A percentile compares a stretch with the other conserved stretches of the same genome.
phyloP scores from a whole-genome alignment of 345 rosid genomes.

The Sonneratia alba region DNA sequence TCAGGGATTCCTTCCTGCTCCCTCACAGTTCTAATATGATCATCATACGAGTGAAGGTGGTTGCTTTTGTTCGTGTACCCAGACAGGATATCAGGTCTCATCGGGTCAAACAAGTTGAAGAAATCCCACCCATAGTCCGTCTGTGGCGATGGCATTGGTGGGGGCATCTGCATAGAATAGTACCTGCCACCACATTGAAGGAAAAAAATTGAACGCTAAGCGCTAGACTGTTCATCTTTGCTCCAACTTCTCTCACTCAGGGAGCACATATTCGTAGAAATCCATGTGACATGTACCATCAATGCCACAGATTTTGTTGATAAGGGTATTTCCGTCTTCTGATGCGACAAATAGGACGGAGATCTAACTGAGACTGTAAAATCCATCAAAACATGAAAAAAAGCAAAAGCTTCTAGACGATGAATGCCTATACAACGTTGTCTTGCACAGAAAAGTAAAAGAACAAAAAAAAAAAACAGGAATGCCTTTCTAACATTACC shows the following conservation, averaged over 20 bases:
- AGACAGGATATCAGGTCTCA: constrained; percentile 43
- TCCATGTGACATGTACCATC: neutral
- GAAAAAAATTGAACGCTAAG: neutral
- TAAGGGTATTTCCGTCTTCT: neutral
- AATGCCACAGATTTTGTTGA: neutral
- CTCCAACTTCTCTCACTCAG: no score
- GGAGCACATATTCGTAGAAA: neutral
- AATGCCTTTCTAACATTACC: constrained; percentile 5
- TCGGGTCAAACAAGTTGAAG: constrained; percentile 49
- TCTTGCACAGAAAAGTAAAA: neutral
- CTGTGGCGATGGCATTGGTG: constrained; percentile 35
- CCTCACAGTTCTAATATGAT: constrained; percentile 49
- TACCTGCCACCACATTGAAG: constrained; percentile 17
- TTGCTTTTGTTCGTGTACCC: constrained; percentile 28
- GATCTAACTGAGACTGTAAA: neutral
- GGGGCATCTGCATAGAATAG: constrained; percentile 54
- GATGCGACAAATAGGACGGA: neutral
- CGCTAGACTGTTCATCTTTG: neutral
- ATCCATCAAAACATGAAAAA: neutral
- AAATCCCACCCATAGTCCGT: constrained; percentile 72
- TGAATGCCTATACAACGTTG: neutral
- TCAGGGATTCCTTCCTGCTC: constrained; percentile 73
- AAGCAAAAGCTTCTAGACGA: neutral
- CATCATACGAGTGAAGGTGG: constrained; percentile 25
- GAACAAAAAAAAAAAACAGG: neutral